Base-by-base conservation (phyloP, 768 basidiomycete genomes). In the Serendipita sp. region DNA sequence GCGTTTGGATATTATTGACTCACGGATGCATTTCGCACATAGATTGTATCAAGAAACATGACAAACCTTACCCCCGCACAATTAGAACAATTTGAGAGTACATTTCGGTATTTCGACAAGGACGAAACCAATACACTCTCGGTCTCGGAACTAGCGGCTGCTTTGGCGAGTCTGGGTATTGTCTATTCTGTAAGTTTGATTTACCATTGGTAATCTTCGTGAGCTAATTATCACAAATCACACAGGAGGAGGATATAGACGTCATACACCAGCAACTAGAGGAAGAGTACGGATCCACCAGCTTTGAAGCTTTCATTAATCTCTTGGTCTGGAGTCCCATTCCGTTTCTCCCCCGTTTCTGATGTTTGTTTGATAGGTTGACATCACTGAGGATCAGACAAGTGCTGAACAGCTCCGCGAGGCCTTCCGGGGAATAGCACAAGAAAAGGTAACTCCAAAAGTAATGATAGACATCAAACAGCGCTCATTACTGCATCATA, bases 91-190 rank as follows among this genome's bases (percentile, higher is more conserved):
- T 95, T 96, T 69, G 95, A 98, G 74, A 84, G 86, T 72, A 95
- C 93, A 0, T 98, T 99, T 84, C 84, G 94, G 63, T 94, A 97
- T 76, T 99, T 99, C 70, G 95, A 97, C 74, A 84, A 84, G 67
- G 93, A 97, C 69, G 88, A 90, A 70, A 85, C 87, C 45, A 96
- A 97, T 72, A 92, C 91, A 0, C 81, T 98, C 45, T 83, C 81
- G 66, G 72, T 86, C 66, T 80, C 89, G 3, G 92, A 97, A 74
- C 88, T 96, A 81, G 82, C 86, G n/a, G 90, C 92, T 10, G 96
- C 96, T 1, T 79, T 99, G 15, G 93, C 94, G 1, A 93, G 90
- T 74, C 78, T 98, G 45, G 94, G 95, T 0, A 89, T 99, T 64
- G 86, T 92, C 18, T 98, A 95, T 72, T 86, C 89, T 13, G 88